A percentile compares a stretch with the other conserved stretches of the same genome.
phyloP scores from a whole-genome alignment of 2,329 filamentous ascomycete species.

The Juglanconis oblonga region DNA sequence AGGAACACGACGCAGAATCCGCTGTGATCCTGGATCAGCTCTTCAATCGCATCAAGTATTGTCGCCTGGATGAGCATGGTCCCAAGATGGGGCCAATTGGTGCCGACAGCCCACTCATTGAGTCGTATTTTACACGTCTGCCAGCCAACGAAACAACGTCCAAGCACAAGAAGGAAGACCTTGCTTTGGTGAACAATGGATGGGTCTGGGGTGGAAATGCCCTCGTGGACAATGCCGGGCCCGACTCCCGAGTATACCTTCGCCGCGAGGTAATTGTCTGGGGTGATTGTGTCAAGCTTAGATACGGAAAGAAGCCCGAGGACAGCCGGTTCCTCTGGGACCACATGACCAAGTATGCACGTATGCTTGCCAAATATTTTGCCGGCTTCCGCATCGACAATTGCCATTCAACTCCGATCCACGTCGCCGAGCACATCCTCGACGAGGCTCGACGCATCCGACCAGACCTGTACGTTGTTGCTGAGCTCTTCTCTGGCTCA shows the following conservation, averaged over 20 bases:
- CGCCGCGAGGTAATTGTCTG: constrained; percentile 94
- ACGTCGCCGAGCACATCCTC: constrained; percentile 90
- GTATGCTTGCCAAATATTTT: constrained; percentile 91
- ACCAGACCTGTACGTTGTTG: constrained; percentile 86
- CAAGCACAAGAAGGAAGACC: constrained; percentile 70
- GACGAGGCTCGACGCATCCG: constrained; percentile 88
- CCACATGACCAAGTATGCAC: constrained; percentile 90
- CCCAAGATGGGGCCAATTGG: constrained; percentile 82
- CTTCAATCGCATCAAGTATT: constrained; percentile 92
- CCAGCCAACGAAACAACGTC: constrained; percentile 74
- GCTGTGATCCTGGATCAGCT: constrained; percentile 84
- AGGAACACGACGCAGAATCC: constrained; percentile 84
- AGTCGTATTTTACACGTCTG: constrained; percentile 91
- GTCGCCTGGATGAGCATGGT: constrained; percentile 86
- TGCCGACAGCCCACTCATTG: constrained; percentile 75
- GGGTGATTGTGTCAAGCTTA: constrained; percentile 96
- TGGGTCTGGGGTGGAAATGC: constrained; percentile 99
- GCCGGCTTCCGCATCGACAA: constrained; percentile 96
- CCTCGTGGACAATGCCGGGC: constrained; percentile 87
- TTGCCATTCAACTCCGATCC: constrained; percentile 91
- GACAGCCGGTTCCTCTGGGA: constrained; percentile 96
- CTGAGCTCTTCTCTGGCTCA: constrained; percentile 92
- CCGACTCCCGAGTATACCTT: constrained; percentile 88
- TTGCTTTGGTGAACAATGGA: constrained; percentile 90
- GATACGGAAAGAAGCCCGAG: constrained; percentile 75